These are phyloP conservation scores for Lodderomyces pseudojiufengensis DNA, from an alignment of 1,139 yeast genomes.

Conservation along the genomic window DNA sequence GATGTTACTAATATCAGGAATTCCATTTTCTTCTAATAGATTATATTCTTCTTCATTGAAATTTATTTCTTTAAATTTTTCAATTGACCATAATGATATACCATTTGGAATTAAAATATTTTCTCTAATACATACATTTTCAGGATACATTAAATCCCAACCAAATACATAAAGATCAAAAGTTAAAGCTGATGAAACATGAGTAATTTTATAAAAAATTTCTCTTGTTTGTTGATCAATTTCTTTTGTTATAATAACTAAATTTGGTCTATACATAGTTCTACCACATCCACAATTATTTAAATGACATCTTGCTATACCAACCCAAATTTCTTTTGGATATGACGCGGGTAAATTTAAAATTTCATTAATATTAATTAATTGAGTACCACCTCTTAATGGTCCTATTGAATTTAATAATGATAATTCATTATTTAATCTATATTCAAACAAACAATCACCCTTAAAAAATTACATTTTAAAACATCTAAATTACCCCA, in stretches of 20 bases:
- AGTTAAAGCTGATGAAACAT: conserved; percentile 35
- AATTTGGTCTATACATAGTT: conserved; percentile 37
- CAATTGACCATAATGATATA: conserved; percentile 31
- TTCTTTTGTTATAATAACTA: conserved; percentile 21
- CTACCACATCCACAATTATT: conserved; percentile 46
- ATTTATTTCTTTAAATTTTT: too few relatives aligned
- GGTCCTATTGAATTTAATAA: conserved; percentile 24
- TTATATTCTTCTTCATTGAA: too few relatives aligned
- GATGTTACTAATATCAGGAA: too few relatives aligned
- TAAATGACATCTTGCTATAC: conserved; percentile 47
- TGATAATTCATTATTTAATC: conserved; percentile 17
- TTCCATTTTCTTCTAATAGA: too few relatives aligned
- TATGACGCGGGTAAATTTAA: conserved; percentile 12
- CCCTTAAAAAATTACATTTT: conserved; percentile 23
- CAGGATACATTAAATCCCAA: conserved; percentile 30
- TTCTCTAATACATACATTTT: conserved; percentile 18
- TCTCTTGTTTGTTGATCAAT: conserved; percentile 13
- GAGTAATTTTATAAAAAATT: conserved; percentile 21
- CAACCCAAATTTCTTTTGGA: conserved; percentile 46
- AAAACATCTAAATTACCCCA: conserved; percentile 26
- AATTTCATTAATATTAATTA: conserved; percentile 19
- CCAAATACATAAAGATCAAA: conserved; percentile 34
- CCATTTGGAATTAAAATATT: conserved; percentile 36
- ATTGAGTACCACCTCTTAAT: conserved; percentile 33
- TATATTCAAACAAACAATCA: conserved; percentile 25